phyloP scores from a whole-genome alignment of 495 filamentous ascomycete genomes.

The Collariella sp. region DNA sequence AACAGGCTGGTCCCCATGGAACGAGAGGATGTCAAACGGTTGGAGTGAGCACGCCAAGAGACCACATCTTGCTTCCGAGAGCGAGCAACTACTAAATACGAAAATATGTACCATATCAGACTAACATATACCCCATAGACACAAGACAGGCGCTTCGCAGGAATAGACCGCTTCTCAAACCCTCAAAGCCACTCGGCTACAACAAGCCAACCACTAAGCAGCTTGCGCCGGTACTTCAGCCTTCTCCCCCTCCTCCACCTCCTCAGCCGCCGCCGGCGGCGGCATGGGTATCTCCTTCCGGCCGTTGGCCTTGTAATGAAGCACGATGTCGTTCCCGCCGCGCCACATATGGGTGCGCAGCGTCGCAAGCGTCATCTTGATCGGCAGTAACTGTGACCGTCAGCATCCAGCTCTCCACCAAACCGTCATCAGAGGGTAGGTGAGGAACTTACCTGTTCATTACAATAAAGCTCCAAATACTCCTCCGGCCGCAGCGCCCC shows the following conservation, averaged over 20 bases:
- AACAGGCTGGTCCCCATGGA: slow-evolving; percentile 11
- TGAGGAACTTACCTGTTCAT: slow-evolving; percentile 62
- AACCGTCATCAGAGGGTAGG: slow-evolving; percentile 4
- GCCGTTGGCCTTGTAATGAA: slow-evolving; percentile 87
- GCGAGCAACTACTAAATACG: neutral
- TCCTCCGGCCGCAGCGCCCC: slow-evolving; percentile 72
- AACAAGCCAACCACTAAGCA: neutral
- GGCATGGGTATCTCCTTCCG: slow-evolving; percentile 48
- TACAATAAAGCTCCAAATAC: slow-evolving; percentile 88
- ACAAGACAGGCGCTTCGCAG: neutral
- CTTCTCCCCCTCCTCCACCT: neutral
- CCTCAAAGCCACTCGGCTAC: neutral
- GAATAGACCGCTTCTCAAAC: neutral
- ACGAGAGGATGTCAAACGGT: neutral
- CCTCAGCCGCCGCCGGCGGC: slow-evolving; percentile 4
- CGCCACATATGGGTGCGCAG: slow-evolving; percentile 89
- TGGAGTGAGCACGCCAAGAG: no score
- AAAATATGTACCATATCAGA: neutral
- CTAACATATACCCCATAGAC: neutral
- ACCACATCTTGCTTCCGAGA: neutral
- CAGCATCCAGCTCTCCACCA: neutral
- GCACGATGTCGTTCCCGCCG: slow-evolving; percentile 75
- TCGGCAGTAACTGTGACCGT: slow-evolving; percentile 38
- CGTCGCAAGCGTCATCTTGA: slow-evolving; percentile 83
- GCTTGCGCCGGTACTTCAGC: neutral